Evolutionary conservation across 345 rosid species (phyloP), one percentile per base, ranked within the genome.

Genomic region (Camelina neglecta): DNA sequence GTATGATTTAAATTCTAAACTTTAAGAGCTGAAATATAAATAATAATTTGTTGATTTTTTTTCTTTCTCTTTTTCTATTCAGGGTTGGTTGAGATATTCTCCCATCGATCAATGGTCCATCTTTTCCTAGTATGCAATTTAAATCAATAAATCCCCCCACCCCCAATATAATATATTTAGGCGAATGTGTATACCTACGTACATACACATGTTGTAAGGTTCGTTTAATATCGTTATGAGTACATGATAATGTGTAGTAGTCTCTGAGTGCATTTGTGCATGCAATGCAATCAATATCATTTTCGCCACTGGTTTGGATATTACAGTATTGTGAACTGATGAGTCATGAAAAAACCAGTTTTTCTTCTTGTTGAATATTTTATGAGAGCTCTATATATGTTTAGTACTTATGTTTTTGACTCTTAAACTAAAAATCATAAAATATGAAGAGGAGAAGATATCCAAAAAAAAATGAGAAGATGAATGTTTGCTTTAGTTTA

Each of bases 61-160:
- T 35, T 35, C 12, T 23, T 15, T 18, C 6, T 35, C 23, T 59
- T 12, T 36, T n/a, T 29, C 9, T 35, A 23, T 59, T 66, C 73
- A 75, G 73, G 67, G 54, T 75, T 67, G 73, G 79, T 67, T 75
- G 67, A 75, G 67, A 58, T 38, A 49, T 38, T 26, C 58, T 31
- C 50, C 61, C 64, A 60, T 44, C 29, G 39, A 29, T 8, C 26
- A 51, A 23, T 50, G 49, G 23, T 35, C 38, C 59, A 36, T 74
- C 58, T 65, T 10, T 36, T 21, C 24, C 23, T 9, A 42, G 31
- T 58, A 48, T 39, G 33, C 29, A 18, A 38, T 66, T 12, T 55
- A 41, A 16, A 56, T 74, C 38, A 74, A 74, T 74, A 75, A 67
- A 75, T 42, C 12, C 35, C 35, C n/a, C 60, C n/a, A 6, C 35